These are phyloP conservation scores for Fraxinus nigra DNA, from an alignment of 305 asterid species.

Conservation along the genomic window DNA sequence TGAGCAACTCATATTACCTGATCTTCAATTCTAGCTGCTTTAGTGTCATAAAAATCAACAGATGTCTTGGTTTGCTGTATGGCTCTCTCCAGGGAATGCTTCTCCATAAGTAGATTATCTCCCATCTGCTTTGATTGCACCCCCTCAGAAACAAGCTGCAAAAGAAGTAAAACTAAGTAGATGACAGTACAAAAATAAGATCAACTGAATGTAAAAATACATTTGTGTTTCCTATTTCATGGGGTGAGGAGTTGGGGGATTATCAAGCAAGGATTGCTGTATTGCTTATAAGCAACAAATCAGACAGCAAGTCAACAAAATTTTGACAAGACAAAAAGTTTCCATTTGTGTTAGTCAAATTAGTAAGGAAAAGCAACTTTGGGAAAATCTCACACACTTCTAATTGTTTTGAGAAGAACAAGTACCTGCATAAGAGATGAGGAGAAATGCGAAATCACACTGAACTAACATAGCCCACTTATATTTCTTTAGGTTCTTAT, in stretches of 20 bases:
- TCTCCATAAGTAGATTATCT: conserved; percentile 62
- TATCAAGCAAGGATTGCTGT: background rate
- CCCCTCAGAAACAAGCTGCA: conserved; percentile 94
- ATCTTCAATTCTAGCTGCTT: conserved; percentile 81
- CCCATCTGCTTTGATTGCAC: conserved; percentile 66
- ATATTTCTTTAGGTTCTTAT: background rate
- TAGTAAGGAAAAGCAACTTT: background rate
- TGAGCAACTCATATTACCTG: conserved; percentile 52
- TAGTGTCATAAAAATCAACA: conserved; percentile 51
- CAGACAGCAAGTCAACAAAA: background rate
- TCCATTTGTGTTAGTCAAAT: background rate
- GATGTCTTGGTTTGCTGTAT: conserved; percentile 61
- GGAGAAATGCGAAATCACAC: background rate
- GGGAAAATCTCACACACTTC: background rate
- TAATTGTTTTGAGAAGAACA: background rate
- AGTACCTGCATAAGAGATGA: background rate
- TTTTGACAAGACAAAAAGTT: background rate
- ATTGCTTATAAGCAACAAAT: background rate
- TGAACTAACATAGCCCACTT: background rate
- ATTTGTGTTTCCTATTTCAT: background rate
- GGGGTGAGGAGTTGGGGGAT: background rate
- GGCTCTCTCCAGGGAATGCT: conserved; percentile 55
- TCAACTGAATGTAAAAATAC: background rate
- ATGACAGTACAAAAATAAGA: conserved; percentile 10
- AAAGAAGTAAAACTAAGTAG: conserved; percentile 19